Evolutionary conservation across 345 rosid genomes (phyloP), one percentile per base, ranked within the genome.

Genomic region (Nasturtium officinale): DNA sequence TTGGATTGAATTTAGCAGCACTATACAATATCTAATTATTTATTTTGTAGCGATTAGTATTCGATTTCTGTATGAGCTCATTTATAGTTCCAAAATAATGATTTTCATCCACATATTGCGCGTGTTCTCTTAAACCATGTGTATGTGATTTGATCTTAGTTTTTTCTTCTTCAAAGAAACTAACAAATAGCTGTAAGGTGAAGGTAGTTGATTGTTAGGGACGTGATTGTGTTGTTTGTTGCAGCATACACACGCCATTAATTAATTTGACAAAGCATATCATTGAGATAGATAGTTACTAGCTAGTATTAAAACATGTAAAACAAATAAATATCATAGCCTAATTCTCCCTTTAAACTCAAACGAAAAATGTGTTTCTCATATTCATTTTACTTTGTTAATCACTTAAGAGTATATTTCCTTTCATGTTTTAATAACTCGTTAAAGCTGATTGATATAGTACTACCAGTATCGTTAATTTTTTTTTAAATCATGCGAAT

Each of bases 91-190:
- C 63, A 58, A 43, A 40, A 17, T 32, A 9, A 16, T 33, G 43
- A 2, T 57, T 17, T 32, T 5, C 20, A 9, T 53, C 1, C 17
- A 53, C 32, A 26, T 28, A 28, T 17, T 15, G 38, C 38, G 9
- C 11, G 62, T 57, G n/a, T 37, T 59, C 28, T 59, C 64, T 20
- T 59, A 3, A 57, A 35, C 25, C 29, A 60, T 38, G 18, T 26
- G 28, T 1, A 16, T 55, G 38, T 17, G 62, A 10, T 33, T 32
- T 57, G 6, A 16, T 10, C 17, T 13, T 55, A 16, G 11, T 17
- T 16, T 32, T 57, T 25, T 56, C 7, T 16, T 56, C 1, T 16
- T 54, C 35, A 54, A 23, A 54, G 32, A 54, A 15, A 28, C 8
- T 7, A 29, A 54, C 2, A 54, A 15, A 54, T n/a, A 51, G 29